phyloP scores from a whole-genome alignment of 2,329 filamentous ascomycete genomes.

The Sporothrix brasiliensis region DNA sequence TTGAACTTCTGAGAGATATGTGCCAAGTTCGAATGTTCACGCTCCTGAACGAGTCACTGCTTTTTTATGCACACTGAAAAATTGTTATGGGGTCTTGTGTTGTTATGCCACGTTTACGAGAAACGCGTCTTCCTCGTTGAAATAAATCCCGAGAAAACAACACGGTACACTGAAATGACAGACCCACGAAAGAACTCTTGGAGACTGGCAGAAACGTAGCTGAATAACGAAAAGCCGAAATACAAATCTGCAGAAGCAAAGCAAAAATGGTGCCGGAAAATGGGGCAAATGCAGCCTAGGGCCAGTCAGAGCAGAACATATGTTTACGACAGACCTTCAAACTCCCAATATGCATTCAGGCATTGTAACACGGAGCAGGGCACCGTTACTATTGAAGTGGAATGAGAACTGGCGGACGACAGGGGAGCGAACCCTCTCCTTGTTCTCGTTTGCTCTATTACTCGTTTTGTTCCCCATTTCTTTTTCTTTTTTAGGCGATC shows the following conservation, averaged over 20 bases:
- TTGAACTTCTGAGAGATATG: background rate
- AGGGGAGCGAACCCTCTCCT: background rate
- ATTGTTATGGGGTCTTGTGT: no score
- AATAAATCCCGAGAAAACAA: conserved; percentile 1
- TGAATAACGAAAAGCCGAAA: background rate
- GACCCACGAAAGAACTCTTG: background rate
- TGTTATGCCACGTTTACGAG: background rate
- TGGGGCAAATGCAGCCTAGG: conserved; percentile 19
- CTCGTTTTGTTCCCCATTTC: background rate
- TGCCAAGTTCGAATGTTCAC: conserved; percentile 13
- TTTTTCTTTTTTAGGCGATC: conserved; percentile 10
- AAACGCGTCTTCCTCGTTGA: background rate
- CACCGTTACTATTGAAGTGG: conserved; percentile 21
- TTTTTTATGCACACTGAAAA: background rate
- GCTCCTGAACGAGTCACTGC: conserved; percentile 5
- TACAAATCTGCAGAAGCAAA: background rate
- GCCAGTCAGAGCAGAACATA: conserved; percentile 22
- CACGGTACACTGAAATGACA: conserved; percentile 10
- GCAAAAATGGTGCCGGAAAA: conserved; percentile 13
- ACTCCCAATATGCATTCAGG: conserved; percentile 21
- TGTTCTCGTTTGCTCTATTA: no score
- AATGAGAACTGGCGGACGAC: background rate
- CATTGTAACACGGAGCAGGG: conserved; percentile 18
- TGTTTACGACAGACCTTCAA: background rate
- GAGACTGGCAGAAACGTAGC: background rate